Conservation (phyloP, 768 basidiomycete species). For the Coprinellus aureogranulatus region DNA sequence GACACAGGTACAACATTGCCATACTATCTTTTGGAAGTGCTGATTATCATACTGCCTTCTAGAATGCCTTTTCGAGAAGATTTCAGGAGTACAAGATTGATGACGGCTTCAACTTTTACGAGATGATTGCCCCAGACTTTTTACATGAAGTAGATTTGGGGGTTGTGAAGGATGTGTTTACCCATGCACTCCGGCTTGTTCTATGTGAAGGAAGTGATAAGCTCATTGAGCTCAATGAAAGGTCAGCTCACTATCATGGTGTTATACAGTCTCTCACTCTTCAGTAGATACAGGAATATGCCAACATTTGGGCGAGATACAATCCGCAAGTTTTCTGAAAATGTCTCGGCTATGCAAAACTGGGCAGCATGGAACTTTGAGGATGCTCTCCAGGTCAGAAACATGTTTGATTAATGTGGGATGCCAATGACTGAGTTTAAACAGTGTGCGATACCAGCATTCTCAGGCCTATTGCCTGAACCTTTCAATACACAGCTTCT, state of each 20-base stretch:
- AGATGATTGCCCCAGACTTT: slow-evolving; percentile 32
- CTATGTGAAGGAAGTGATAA: slow-evolving; percentile 29
- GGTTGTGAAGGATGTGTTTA: slow-evolving; percentile 34
- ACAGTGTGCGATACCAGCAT: slow-evolving; percentile 35
- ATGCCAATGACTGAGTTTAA: background rate
- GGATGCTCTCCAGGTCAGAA: slow-evolving; percentile 39
- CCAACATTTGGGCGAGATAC: slow-evolving; percentile 29
- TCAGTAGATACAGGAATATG: slow-evolving; percentile 21
- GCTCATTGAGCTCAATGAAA: slow-evolving; percentile 19
- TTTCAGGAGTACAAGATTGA: too few species aligned
- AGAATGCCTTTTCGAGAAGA: slow-evolving; percentile 32
- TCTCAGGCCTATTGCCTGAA: slow-evolving; percentile 33
- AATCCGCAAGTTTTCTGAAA: slow-evolving; percentile 33
- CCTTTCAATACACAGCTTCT: slow-evolving; percentile 16
- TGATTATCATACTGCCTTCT: background rate
- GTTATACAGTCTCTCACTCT: slow-evolving; percentile 27
- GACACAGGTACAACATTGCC: slow-evolving; percentile 13
- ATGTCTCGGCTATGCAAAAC: slow-evolving; percentile 35
- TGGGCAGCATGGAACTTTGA: slow-evolving; percentile 39
- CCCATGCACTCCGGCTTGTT: slow-evolving; percentile 32
- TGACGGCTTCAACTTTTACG: slow-evolving; percentile 22
- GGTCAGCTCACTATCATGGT: slow-evolving; percentile 5
- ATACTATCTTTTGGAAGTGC: too few species aligned
- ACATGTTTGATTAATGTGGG: background rate
- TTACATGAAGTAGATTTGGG: slow-evolving; percentile 41